A percentile compares a stretch with the other conserved stretches of the same genome.
phyloP scores from a whole-genome alignment of 148 eudicot species.

The Chenopodium quinoa region DNA sequence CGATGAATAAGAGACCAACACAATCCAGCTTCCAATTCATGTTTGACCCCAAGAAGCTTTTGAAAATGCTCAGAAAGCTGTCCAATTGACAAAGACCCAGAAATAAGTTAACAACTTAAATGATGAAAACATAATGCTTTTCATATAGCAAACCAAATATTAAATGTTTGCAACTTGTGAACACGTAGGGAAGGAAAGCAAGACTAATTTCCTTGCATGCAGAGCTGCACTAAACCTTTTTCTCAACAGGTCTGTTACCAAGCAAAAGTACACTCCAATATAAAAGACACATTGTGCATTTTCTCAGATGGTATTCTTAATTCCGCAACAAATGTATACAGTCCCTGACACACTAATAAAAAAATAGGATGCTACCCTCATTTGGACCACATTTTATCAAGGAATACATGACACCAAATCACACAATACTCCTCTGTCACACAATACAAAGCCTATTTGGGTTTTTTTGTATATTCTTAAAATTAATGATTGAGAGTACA shows the following conservation, averaged over 20 bases:
- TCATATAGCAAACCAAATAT: not conserved
- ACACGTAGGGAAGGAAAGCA: not conserved
- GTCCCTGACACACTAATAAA: no score
- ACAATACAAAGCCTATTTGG: no score
- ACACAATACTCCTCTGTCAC: no score
- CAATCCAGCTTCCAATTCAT: slow-evolving; percentile 80
- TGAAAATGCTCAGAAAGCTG: slow-evolving; percentile 75
- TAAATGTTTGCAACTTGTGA: not conserved
- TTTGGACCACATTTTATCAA: slow-evolving; percentile 2
- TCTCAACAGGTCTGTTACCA: not conserved
- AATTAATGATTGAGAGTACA: no score
- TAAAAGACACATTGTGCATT: not conserved
- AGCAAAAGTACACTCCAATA: not conserved
- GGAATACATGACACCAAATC: no score
- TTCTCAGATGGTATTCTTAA: not conserved
- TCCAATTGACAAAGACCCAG: slow-evolving; percentile 26
- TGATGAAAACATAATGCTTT: not conserved
- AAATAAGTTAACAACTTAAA: slow-evolving; percentile 13
- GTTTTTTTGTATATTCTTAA: no score
- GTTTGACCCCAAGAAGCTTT: slow-evolving; percentile 84
- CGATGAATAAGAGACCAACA: slow-evolving; percentile 90
- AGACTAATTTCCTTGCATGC: not conserved
- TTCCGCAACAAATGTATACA: not conserved
- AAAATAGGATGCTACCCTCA: not conserved
- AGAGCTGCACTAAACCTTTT: not conserved